A percentile compares a stretch with the other conserved stretches of the same genome.
Conservation (phyloP, 2,329 filamentous ascomycete species). For the Daldinia eschscholtzii region DNA sequence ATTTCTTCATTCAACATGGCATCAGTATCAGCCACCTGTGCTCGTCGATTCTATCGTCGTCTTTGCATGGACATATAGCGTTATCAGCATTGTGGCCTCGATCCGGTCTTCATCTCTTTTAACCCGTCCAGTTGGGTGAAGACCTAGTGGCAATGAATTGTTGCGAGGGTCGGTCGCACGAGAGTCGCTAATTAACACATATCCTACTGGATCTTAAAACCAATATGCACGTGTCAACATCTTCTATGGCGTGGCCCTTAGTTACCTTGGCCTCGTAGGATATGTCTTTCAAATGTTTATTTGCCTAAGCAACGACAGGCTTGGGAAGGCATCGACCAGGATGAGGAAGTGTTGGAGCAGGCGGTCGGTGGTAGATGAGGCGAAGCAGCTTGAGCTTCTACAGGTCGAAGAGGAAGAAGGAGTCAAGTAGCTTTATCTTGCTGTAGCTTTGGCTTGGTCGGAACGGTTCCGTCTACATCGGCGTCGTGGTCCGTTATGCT, state of each 20-base stretch:
- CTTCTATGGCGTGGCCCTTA: slow-evolving; percentile 45
- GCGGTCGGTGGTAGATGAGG: slow-evolving; percentile 41
- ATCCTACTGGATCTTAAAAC: slow-evolving; percentile 47
- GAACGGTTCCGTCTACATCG: slow-evolving; percentile 35
- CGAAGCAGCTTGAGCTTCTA: slow-evolving; percentile 28
- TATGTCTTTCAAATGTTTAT: slow-evolving; percentile 48
- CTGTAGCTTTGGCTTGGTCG: slow-evolving; percentile 39
- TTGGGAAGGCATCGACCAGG: slow-evolving; percentile 43
- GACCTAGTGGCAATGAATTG: slow-evolving; percentile 27
- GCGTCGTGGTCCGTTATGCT: slow-evolving; percentile 34
- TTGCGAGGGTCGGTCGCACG: slow-evolving; percentile 39
- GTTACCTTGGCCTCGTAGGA: slow-evolving; percentile 50
- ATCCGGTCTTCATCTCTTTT: slow-evolving; percentile 25
- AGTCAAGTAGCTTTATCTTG: slow-evolving; percentile 37
- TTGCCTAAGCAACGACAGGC: slow-evolving; percentile 40
- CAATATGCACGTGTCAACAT: slow-evolving; percentile 47
- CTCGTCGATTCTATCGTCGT: slow-evolving; percentile 38
- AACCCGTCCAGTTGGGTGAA: slow-evolving; percentile 26
- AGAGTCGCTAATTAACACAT: slow-evolving; percentile 35
- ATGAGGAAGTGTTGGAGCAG: slow-evolving; percentile 48
- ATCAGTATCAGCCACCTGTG: slow-evolving; percentile 43
- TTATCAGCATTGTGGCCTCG: slow-evolving; percentile 32
- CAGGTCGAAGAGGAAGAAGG: slow-evolving; percentile 29
- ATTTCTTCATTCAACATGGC: slow-evolving; percentile 49
- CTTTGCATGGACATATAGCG: slow-evolving; percentile 35